These are phyloP conservation scores for Arxiozyma heterogenica DNA, from an alignment of 1,139 yeast genomes.

Conservation along the genomic window DNA sequence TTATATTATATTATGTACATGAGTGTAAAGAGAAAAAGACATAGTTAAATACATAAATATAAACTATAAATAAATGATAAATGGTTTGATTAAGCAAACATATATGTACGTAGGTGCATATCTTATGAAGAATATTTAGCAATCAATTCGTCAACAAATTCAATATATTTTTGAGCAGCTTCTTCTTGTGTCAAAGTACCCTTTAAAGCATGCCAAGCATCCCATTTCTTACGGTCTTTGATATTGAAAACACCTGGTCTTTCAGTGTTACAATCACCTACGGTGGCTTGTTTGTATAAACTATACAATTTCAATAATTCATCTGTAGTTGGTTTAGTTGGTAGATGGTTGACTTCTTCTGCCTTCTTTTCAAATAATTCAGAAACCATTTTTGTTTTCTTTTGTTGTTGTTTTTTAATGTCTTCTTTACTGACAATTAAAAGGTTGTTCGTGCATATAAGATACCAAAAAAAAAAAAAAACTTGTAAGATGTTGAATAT, in stretches of 20 bases:
- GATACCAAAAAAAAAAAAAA: no score
- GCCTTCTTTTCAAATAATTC: slow-evolving; percentile 44
- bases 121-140: slow-evolving; percentile 37
- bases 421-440: neutral
- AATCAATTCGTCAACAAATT: slow-evolving; percentile 57
- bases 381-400: slow-evolving; percentile 24
- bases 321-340: slow-evolving; percentile 75
- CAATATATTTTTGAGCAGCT: slow-evolving; percentile 78
- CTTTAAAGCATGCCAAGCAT: slow-evolving; percentile 83
- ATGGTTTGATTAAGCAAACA: neutral
- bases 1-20: no score
- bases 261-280: slow-evolving; percentile 72
- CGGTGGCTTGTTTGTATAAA: slow-evolving; percentile 91
- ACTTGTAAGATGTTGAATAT: no score
- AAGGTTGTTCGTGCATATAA: no score
- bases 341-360: slow-evolving; percentile 62
- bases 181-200: slow-evolving; percentile 73
- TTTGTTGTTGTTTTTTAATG: neutral
- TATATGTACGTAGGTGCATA: no score
- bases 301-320: slow-evolving; percentile 81
- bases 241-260: slow-evolving; percentile 85
- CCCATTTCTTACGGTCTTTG: slow-evolving; percentile 97
- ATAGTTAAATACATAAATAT: neutral
- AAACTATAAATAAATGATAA: slow-evolving; percentile 1
- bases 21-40: neutral